These are phyloP conservation scores for Solanum hybrid DNA, from an alignment of 305 asterid species.

Conservation along the genomic window DNA sequence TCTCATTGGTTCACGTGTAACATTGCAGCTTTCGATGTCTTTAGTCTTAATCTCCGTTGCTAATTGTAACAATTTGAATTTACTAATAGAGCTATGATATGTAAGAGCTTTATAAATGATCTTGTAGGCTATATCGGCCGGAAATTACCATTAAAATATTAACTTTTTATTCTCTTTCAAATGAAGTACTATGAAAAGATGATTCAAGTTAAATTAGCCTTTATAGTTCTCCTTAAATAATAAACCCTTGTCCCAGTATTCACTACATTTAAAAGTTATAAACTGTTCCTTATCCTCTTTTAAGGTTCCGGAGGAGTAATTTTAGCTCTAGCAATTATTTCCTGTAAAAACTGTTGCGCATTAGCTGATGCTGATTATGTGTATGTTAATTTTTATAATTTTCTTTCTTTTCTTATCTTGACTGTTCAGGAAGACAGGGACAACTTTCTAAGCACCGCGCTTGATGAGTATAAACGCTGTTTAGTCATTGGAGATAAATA, in stretches of 20 bases:
- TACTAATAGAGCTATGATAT: neutral
- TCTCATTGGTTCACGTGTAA: neutral
- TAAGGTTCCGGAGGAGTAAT: neutral
- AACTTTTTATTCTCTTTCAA: neutral
- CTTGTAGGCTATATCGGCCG: neutral
- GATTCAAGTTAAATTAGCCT: neutral
- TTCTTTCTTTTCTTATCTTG: slow-evolving; percentile 4
- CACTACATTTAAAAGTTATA: neutral
- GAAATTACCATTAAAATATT: neutral
- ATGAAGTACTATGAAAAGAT: neutral
- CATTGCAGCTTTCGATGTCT: neutral
- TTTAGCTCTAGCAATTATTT: neutral
- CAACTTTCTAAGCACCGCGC: slow-evolving; percentile 65
- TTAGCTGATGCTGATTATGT: neutral
- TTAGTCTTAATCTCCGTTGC: neutral
- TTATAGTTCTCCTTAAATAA: neutral
- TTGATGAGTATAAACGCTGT: slow-evolving; percentile 78
- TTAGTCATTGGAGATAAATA: slow-evolving; percentile 89
- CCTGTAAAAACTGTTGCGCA: neutral
- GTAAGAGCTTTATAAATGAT: neutral
- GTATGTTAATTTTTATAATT: neutral
- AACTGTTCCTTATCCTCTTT: neutral
- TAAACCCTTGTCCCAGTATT: neutral
- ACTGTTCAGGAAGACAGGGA: slow-evolving; percentile 80
- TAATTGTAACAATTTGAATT: neutral